Evolutionary conservation across 2,329 filamentous ascomycete genomes (phyloP).

Genomic region (Chalaropsis thielavioides): DNA sequence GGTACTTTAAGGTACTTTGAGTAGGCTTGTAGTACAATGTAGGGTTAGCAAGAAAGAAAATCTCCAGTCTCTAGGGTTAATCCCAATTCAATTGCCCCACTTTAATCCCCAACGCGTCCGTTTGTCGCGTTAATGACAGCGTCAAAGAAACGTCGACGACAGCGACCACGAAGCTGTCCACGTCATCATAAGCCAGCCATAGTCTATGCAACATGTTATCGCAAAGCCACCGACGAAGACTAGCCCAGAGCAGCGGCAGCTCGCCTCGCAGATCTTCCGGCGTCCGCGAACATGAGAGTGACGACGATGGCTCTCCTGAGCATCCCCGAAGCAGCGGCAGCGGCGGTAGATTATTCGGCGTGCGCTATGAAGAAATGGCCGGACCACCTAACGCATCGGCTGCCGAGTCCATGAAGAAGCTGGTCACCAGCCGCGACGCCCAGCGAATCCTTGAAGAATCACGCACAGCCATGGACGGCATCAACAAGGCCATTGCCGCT

Average conservation of each 20-base stretch:
- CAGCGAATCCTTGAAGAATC: constrained; percentile 7
- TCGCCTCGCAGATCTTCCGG: neutral
- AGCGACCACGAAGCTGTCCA: neutral
- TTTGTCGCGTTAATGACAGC: neutral
- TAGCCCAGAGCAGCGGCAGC: neutral
- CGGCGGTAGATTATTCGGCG: neutral
- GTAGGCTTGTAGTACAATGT: neutral
- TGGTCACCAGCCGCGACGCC: neutral
- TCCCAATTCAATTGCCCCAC: neutral
- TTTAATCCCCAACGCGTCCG: neutral
- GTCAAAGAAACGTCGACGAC: neutral
- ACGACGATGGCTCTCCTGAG: neutral
- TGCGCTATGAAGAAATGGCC: constrained; percentile 5
- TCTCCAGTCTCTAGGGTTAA: neutral
- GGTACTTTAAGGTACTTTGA: neutral
- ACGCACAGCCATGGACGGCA: constrained; percentile 4
- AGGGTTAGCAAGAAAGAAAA: neutral
- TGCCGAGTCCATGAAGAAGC: neutral
- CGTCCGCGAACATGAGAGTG: neutral
- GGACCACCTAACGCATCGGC: neutral
- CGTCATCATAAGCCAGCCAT: neutral
- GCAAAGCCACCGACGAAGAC: neutral
- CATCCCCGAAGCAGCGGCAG: neutral
- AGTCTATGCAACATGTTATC: neutral
- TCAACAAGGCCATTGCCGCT: constrained; percentile 10